Conservation (phyloP, 441 rosid genomes). For the Gossypium gossypioides region DNA sequence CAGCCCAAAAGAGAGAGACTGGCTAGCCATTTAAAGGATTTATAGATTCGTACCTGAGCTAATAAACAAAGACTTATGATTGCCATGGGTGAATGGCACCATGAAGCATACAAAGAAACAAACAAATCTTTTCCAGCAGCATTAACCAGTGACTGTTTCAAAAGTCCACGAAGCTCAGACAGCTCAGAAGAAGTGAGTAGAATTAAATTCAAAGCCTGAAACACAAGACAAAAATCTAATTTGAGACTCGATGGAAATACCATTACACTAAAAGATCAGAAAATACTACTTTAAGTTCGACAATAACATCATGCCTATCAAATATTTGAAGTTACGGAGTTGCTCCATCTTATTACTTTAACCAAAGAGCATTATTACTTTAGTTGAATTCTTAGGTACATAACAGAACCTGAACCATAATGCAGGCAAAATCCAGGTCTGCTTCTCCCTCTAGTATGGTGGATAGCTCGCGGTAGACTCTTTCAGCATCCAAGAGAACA, state of each 20-base stretch:
- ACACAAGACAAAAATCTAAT: slow-evolving; percentile 2
- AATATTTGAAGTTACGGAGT: background rate
- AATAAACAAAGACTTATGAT: slow-evolving; percentile 94
- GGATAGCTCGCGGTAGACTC: slow-evolving; percentile 87
- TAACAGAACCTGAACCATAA: slow-evolving; percentile 90
- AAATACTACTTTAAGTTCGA: background rate
- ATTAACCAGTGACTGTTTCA: slow-evolving; percentile 75
- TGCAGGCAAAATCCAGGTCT: slow-evolving; percentile 89
- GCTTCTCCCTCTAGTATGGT: slow-evolving; percentile 93
- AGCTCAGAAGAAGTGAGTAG: slow-evolving; percentile 93
- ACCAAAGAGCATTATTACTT: background rate
- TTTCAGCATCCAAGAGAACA: slow-evolving; percentile 91
- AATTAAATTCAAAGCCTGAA: slow-evolving; percentile 95
- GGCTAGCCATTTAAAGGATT: background rate
- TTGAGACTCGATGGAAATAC: background rate
- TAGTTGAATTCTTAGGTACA: slow-evolving; percentile 14
- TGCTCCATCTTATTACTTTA: background rate
- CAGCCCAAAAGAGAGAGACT: background rate
- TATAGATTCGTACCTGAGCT: slow-evolving; percentile 61
- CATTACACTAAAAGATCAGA: background rate
- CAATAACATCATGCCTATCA: background rate
- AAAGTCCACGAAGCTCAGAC: slow-evolving; percentile 68
- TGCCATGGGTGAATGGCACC: slow-evolving; percentile 99
- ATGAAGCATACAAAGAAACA: slow-evolving; percentile 82
- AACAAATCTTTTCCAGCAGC: slow-evolving; percentile 79